Percentiles rank a stretch among this genome's conserved stretches.
These are phyloP conservation scores for Moesziomyces parantarcticus DNA, from an alignment of 1,284 basidiomycete genomes.

Conservation along the genomic window DNA sequence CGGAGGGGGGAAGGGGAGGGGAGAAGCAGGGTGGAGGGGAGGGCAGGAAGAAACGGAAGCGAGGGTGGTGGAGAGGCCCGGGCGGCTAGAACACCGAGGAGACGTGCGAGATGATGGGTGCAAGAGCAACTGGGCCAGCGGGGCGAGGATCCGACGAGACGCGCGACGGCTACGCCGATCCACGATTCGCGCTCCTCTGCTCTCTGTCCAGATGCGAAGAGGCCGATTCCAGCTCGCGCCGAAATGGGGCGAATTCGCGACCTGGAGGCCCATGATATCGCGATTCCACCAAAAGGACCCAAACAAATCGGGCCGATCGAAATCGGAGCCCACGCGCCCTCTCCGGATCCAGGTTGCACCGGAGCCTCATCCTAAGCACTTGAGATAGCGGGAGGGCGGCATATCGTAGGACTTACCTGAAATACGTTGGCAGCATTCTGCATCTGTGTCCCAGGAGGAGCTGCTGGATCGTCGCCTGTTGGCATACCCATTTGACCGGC, in stretches of 20 bases:
- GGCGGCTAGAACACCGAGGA: conserved; percentile 37
- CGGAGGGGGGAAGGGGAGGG: conserved; percentile 5
- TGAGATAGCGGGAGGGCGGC: background rate
- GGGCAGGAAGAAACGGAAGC: conserved; percentile 1
- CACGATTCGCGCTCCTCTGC: conserved; percentile 1
- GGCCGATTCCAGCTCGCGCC: conserved; percentile 1
- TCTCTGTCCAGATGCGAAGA: background rate
- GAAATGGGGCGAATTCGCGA: background rate
- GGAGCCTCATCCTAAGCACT: background rate
- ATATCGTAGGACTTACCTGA: conserved; percentile 18
- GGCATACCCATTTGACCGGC: conserved; percentile 16
- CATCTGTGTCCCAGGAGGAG: conserved; percentile 11
- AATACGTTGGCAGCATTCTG: conserved; percentile 39
- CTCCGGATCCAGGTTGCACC: conserved; percentile 4
- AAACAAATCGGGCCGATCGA: background rate
- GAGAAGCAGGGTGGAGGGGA: background rate
- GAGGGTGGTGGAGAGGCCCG: conserved; percentile 7
- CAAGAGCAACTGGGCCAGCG: conserved; percentile 16
- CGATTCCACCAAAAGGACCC: background rate
- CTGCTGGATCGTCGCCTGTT: conserved; percentile 9
- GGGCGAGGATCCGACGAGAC: conserved; percentile 20
- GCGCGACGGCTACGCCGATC: conserved; percentile 22
- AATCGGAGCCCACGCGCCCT: background rate
- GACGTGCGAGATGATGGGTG: conserved; percentile 32
- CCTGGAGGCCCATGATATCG: too few relatives aligned